Percentiles rank a stretch among this genome's conserved stretches.
phyloP scores from a whole-genome alignment of 139 green algal genomes.

The Chlamydomonas asymmetrica region DNA sequence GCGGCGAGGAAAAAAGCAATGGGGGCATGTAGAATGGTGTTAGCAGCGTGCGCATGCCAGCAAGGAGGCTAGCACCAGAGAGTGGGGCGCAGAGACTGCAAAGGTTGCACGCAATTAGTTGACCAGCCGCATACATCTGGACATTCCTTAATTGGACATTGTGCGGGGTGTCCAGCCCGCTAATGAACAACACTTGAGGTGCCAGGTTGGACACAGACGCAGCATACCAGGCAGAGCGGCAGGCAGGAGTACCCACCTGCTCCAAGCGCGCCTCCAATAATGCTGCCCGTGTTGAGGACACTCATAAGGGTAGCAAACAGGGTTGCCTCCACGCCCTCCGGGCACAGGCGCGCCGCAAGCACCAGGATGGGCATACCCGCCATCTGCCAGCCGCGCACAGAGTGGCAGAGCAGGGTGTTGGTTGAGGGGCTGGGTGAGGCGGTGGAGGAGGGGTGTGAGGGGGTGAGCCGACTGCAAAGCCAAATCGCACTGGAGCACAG shows the following conservation, averaged over 20 bases:
- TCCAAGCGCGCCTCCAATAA: constrained; percentile 20
- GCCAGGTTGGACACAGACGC: too few species aligned
- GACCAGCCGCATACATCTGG: too few species aligned
- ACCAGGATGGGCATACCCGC: constrained; percentile 97
- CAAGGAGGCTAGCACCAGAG: not conserved
- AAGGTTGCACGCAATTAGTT: not conserved
- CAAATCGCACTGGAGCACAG: too few species aligned
- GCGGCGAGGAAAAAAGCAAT: constrained; percentile 65
- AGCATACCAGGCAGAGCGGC: not conserved
- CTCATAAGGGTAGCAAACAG: constrained; percentile 97
- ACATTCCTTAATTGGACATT: constrained; percentile 12
- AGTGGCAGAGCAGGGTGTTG: too few species aligned
- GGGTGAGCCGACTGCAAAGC: too few species aligned
- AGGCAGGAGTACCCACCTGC: constrained; percentile 15
- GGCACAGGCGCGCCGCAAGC: constrained; percentile 77
- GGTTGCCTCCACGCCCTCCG: constrained; percentile 93
- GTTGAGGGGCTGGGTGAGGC: too few species aligned
- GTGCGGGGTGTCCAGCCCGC: not conserved
- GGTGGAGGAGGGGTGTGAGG: too few species aligned
- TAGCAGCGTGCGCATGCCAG: not conserved
- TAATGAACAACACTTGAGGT: not conserved
- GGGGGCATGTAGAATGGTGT: constrained; percentile 27
- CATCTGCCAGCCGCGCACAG: too few species aligned
- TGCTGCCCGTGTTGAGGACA: constrained; percentile 83
- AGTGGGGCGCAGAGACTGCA: not conserved